phyloP scores from a whole-genome alignment of 2,329 filamentous ascomycete genomes.

The Pseudophaeomoniella oleicola region DNA sequence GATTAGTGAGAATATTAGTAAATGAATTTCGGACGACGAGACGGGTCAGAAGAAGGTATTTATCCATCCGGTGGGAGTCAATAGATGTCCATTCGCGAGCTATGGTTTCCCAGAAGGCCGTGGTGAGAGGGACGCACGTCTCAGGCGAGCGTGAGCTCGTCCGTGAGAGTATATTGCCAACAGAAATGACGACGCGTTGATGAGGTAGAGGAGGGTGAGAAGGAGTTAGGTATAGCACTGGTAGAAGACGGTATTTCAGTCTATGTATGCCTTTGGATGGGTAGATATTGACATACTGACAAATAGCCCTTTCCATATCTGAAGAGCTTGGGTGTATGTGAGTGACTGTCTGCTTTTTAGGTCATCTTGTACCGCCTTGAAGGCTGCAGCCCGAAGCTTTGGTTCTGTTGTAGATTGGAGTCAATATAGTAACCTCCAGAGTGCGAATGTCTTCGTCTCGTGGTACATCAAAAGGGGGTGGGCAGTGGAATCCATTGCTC shows the following conservation, averaged over 20 bases:
- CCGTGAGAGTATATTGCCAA: neutral
- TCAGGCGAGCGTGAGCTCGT: neutral
- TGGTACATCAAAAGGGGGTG: too few relatives aligned
- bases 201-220: neutral
- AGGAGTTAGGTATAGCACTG: neutral
- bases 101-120: conserved; percentile 58
- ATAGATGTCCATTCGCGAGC: conserved; percentile 54
- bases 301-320: conserved; percentile 13
- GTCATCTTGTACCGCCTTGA: conserved; percentile 8
- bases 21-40: conserved; percentile 23
- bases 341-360: conserved; percentile 6
- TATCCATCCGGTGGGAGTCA: conserved; percentile 71
- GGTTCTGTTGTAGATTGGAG: conserved; percentile 4
- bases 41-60: conserved; percentile 76
- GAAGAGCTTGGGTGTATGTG: conserved; percentile 9
- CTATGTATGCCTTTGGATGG: neutral
- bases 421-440: too few relatives aligned
- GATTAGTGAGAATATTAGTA: neutral
- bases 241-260: neutral
- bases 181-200: conserved; percentile 3
- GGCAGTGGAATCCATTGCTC: too few relatives aligned
- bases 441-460: too few relatives aligned
- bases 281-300: conserved; percentile 8
- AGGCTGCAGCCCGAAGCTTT: conserved; percentile 7
- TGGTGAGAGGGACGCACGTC: conserved; percentile 6